These are phyloP conservation scores for Sphaerobolus stellatus DNA, from an alignment of 1,284 basidiomycete species.

Conservation along the genomic window DNA sequence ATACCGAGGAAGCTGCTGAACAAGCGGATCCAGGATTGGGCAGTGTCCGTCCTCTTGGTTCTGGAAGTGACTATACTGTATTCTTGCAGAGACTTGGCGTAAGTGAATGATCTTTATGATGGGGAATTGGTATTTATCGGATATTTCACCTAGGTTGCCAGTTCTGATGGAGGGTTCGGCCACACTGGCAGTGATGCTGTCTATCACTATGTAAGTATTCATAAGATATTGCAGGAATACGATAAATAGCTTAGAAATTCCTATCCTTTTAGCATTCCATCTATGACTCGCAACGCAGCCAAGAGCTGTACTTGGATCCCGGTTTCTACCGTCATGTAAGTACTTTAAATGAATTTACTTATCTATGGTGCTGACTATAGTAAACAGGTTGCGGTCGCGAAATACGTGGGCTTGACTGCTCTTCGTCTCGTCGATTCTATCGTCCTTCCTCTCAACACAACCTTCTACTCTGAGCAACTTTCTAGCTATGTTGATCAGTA, in stretches of 20 bases:
- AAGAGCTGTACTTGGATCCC: conserved; percentile 74
- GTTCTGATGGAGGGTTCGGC: conserved; percentile 52
- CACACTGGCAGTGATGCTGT: conserved; percentile 55
- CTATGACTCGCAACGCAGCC: conserved; percentile 77
- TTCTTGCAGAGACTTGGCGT: conserved; percentile 56
- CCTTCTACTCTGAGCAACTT: conserved; percentile 70
- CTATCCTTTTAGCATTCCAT: conserved; percentile 54
- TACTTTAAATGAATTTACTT: conserved; percentile 2
- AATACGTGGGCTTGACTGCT: conserved; percentile 61
- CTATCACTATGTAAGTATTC: conserved; percentile 58
- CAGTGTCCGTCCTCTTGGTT: conserved; percentile 34
- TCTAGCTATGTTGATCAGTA: conserved; percentile 57
- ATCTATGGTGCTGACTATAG: background rate
- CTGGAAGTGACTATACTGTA: conserved; percentile 74
- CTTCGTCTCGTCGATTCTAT: conserved; percentile 64
- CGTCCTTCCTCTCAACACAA: conserved; percentile 71
- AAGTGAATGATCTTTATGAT: conserved; percentile 16
- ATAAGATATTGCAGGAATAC: too few species aligned
- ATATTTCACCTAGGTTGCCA: conserved; percentile 42
- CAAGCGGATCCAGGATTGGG: conserved; percentile 15
- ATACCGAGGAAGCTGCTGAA: conserved; percentile 17
- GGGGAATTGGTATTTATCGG: background rate
- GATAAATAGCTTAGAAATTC: too few species aligned
- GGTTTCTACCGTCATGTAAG: conserved; percentile 71
- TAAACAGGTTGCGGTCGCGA: conserved; percentile 58